phyloP scores from a whole-genome alignment of 495 filamentous ascomycete species.

The Penicillium herquei region DNA sequence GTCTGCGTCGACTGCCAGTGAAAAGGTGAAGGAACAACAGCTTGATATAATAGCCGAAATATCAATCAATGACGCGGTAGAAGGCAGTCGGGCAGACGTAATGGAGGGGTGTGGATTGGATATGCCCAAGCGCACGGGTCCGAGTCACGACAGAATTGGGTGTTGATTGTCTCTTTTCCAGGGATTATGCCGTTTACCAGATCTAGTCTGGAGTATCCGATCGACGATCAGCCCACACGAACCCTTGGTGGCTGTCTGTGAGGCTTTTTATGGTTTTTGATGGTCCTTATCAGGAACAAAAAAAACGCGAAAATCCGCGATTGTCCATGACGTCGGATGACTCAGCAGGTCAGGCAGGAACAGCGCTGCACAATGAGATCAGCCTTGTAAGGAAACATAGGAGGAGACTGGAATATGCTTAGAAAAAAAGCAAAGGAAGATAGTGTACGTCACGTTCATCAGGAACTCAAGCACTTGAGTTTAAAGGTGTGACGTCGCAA shows the following conservation, averaged over 20 bases:
- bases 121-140: conserved; percentile 6
- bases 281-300: conserved; percentile 9
- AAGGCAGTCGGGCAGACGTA: conserved; percentile 14
- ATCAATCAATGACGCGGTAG: conserved; percentile 23
- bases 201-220: conserved; percentile 5
- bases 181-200: not conserved
- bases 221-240: conserved; percentile 17
- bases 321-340: conserved; percentile 32
- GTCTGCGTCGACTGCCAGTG: conserved; percentile 39
- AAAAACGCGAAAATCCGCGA: not conserved
- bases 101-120: conserved; percentile 10
- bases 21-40: conserved; percentile 33
- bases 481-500: not conserved
- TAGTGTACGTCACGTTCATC: not conserved
- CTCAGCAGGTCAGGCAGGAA: conserved; percentile 14
- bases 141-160: conserved; percentile 10
- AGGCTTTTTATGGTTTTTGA: too few relatives aligned
- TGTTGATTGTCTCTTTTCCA: not conserved
- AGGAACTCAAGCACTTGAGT: not conserved
- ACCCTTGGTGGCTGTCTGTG: conserved; percentile 3
- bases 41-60: conserved; percentile 21
- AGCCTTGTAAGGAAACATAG: not conserved
- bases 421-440: not conserved
- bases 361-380: conserved; percentile 2
- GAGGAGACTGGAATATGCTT: not conserved